Base-by-base conservation (phyloP, 768 basidiomycete genomes). In the Mycena metata region DNA sequence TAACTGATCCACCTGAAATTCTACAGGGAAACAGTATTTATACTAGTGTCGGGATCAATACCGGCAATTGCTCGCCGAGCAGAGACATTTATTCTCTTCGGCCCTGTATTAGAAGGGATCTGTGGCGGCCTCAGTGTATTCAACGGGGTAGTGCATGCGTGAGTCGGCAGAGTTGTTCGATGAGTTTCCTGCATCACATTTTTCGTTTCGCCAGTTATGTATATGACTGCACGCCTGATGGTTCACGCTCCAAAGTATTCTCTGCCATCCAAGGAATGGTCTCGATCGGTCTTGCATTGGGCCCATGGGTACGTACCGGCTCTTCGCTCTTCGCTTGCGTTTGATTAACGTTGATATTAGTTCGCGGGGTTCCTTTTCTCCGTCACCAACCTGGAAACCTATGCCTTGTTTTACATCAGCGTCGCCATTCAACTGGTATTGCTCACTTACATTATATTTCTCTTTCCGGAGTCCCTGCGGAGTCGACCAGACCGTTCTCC, bases 51-150 rank as follows among this genome's bases (percentile, higher is more conserved):
- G 67, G 86, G 85, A 0, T 85, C 88, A 42, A 64, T 80, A n/a
- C 78, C 83, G 13, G 61, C 85, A 21, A 84, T 86, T 57, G 46
- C 77, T 93, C 74, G 91, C 89, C 0, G 93, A 95, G 75, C 85
- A 86, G 43, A 71, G 21, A n/a, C 51, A 19, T 82, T 95, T 47
- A 87, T 98, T 55, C 80, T 96, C 24, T 76, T 93, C 58, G 93
- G 94, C 1, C 93, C 95, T 0, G 81, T 92, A 16, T 75, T 94
- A 6, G 96, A 97, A 68, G 96, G 95, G 1, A 79, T 92, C 19
- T 85, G 92, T 7, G 95, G 95, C 33, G 94, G 93, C 79, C 45
- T 85, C 83, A 76, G 87, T 76, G 75, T 89, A 79, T 78, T 92
- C 87, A 73, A 90, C 83, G 79, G 90, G 81, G 76, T 93, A 81